Base-by-base conservation (phyloP, 2,329 filamentous ascomycete genomes). In the Stemphylium beticola region DNA sequence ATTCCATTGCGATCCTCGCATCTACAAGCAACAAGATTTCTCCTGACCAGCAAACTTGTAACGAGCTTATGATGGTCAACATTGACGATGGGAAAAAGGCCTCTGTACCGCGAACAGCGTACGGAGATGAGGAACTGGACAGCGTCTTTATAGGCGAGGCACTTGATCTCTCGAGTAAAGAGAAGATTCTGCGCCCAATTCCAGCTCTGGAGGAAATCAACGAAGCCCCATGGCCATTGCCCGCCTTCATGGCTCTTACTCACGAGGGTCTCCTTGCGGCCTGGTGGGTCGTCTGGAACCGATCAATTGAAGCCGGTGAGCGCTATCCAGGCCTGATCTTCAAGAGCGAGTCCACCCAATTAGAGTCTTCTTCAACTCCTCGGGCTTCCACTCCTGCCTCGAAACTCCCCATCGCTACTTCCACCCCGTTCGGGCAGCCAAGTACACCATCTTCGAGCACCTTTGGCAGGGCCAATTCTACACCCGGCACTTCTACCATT, bases 271-370 rank as follows among this genome's bases (percentile, higher is more conserved):
- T 96, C 9, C 80, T 99, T 14, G 87, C 86, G 40, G 84, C 87
- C 11, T 99, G 93, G 92, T 97, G 93, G 91, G 78, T 98, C 38
- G 84, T 98, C 17, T 97, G 97, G 76, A 86, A 89, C 32, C 92
- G 96, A 37, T 92, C 93, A 2, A 87, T 99, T 57, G 85, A 88
- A 55, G 81, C 88, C 64, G 87, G 87, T 3, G 86, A 85, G 6
- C 84, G 85, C 0, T 98, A 92, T 73, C 84, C 88, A 36, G 90
- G 89, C 4, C 79, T 97, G 60, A 78, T 82, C 36, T 78, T 77
- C 39, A 79, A 78, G 29, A 78, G 41, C 14, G 45, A 63, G 42
- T 50, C 53, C 7, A 24, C 58, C 15, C 50, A 53, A 18, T 32
- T 49, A 3, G 54, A 48, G 15, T 80, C 53, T 74, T 75, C 60